Base-by-base conservation (phyloP, 1,284 basidiomycete species). In the Tilletiopsis washingtonensis region DNA sequence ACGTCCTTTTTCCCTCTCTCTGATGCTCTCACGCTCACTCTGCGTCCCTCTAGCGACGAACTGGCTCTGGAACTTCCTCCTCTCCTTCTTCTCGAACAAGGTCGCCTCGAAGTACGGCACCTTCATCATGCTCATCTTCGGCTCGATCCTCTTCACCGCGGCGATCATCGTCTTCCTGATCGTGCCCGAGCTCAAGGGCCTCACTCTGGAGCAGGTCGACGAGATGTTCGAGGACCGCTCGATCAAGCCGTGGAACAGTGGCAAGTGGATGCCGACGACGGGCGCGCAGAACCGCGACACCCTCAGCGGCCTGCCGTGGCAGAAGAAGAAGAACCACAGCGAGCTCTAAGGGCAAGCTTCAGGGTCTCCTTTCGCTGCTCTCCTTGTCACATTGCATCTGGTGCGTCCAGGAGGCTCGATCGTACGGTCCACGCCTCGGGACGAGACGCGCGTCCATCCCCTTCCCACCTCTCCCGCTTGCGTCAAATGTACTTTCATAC, bases 41-140 rank as follows among this genome's bases (percentile, higher is more conserved):
- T 12, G n/a, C n/a, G n/a, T n/a, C n/a, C n/a, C n/a, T n/a, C n/a
- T n/a, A n/a, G n/a, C n/a, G n/a, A 17, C 2, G 70, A 74, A 78
- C 64, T 83, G 81, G 83, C 43, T 84, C 36, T 84, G 81, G 82
- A 85, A 86, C 74, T 85, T 85, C 75, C 74, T 86, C n/a, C 77
- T 85, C 29, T 76, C 78, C 3, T 85, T 82, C 78, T 85, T 85
- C 68, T 76, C 81, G 1, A 82, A 82, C 4, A 77, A 80, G 39
- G 84, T 86, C 57, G 82, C 84, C 1, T 77, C 68, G 39, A 64
- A 77, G 63, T 67, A 56, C n/a, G 64, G 57, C 9, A 43, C 50
- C 76, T 85, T 82, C 64, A 84, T 85, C 56, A 82, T 84, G 79
- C 77, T 86, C 11, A 65, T 83, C 25, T 82, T 84, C 62, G 85